Percentiles rank a stretch among this genome's conserved stretches.
These are phyloP conservation scores for Dothideomycetes sp. DNA, from an alignment of 2,329 filamentous ascomycete genomes.

Conservation along the genomic window DNA sequence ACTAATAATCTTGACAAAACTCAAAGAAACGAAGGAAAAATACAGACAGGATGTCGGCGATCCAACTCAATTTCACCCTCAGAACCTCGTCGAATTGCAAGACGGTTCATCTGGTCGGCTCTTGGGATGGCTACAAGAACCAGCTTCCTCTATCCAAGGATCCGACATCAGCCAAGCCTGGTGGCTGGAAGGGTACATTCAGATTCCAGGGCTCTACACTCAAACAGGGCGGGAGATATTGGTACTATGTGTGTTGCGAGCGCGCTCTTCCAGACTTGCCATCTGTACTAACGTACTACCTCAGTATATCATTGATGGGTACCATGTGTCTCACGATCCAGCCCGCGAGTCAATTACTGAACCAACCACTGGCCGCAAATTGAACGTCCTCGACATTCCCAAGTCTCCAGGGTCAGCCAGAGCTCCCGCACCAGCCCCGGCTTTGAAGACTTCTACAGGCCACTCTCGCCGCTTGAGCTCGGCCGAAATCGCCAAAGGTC, in stretches of 20 bases:
- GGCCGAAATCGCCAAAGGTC: conserved; percentile 72
- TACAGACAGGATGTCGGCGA: conserved; percentile 57
- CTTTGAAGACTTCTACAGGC: conserved; percentile 29
- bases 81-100: conserved; percentile 94
- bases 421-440: conserved; percentile 34
- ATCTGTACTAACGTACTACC: conserved; percentile 1
- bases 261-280: not conserved
- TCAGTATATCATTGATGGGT: conserved; percentile 93
- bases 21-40: conserved; percentile 12
- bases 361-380: conserved; percentile 89
- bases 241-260: conserved; percentile 67
- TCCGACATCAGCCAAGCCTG: conserved; percentile 59
- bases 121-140: conserved; percentile 93
- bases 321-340: conserved; percentile 95
- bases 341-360: conserved; percentile 80
- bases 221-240: conserved; percentile 85
- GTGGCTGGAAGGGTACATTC: conserved; percentile 93
- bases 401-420: conserved; percentile 33
- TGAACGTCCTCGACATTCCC: conserved; percentile 95
- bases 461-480: conserved; percentile 39
- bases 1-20: conserved; percentile 13
- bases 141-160: conserved; percentile 93
- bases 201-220: conserved; percentile 83
- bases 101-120: conserved; percentile 93
- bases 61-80: conserved; percentile 92